Percentiles rank a stretch among this genome's conserved stretches.
These are phyloP conservation scores for Poa annua DNA, from an alignment of 176 grass and related monocot genomes.

Conservation along the genomic window DNA sequence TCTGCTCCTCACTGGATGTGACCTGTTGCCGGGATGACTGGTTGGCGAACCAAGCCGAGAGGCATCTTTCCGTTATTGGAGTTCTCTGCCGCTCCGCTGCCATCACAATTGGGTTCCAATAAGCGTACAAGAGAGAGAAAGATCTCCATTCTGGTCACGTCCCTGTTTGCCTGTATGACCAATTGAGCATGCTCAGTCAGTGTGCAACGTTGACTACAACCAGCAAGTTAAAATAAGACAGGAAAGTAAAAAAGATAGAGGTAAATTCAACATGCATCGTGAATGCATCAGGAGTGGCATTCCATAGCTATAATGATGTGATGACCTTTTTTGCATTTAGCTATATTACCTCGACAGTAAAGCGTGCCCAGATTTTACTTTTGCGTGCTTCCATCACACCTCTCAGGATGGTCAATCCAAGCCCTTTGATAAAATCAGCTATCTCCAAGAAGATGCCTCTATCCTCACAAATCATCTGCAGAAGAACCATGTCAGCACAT, in stretches of 20 bases:
- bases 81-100: conserved; percentile 40
- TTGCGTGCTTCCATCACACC: conserved; percentile 78
- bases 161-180: conserved; percentile 67
- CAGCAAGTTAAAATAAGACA: neutral
- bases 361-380: conserved; percentile 84
- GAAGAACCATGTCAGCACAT: conserved; percentile 31
- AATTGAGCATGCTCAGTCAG: neutral
- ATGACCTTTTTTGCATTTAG: neutral
- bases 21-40: conserved; percentile 73
- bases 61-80: conserved; percentile 53
- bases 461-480: conserved; percentile 83
- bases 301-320: conserved; percentile 1
- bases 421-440: conserved; percentile 77
- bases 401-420: conserved; percentile 86
- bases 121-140: conserved; percentile 73
- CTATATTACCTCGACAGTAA: conserved; percentile 72
- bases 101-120: conserved; percentile 53
- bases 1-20: conserved; percentile 49
- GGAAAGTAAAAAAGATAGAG: neutral
- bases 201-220: neutral
- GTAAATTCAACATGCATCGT: neutral
- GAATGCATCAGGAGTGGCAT: neutral
- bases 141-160: conserved; percentile 79
- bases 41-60: conserved; percentile 55
- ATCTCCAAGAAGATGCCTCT: conserved; percentile 87